Conservation (phyloP, 177 flowering plant genomes). For the Vitis hybrid region DNA sequence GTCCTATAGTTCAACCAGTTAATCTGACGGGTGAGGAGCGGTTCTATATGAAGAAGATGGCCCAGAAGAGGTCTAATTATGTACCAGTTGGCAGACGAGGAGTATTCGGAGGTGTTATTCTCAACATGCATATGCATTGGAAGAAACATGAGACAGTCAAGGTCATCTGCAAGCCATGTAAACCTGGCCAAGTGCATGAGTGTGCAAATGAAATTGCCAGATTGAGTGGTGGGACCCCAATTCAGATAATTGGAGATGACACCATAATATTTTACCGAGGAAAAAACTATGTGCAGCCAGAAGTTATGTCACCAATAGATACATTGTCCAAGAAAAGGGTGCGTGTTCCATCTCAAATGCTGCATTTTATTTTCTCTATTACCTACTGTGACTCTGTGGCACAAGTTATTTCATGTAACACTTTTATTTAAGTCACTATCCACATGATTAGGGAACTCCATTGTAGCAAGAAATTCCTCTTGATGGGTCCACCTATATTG, state of each 20-base stretch:
- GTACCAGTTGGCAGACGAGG: constrained; percentile 89
- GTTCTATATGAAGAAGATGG: constrained; percentile 87
- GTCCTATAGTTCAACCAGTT: constrained; percentile 64
- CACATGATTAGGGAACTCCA: background rate
- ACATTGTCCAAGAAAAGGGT: constrained; percentile 91
- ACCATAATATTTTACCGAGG: constrained; percentile 85
- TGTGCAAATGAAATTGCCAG: constrained; percentile 79
- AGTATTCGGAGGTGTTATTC: constrained; percentile 88
- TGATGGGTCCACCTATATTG: no score
- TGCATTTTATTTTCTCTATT: background rate
- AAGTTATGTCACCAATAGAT: constrained; percentile 80
- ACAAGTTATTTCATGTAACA: background rate
- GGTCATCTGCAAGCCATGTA: constrained; percentile 85
- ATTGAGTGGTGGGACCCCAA: constrained; percentile 85
- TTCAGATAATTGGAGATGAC: constrained; percentile 75
- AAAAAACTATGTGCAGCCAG: constrained; percentile 80
- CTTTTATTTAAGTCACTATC: background rate
- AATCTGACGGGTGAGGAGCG: constrained; percentile 80
- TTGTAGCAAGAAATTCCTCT: background rate
- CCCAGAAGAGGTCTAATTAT: constrained; percentile 85
- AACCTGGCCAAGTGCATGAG: constrained; percentile 78
- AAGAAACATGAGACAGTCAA: constrained; percentile 94
- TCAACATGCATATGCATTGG: constrained; percentile 98
- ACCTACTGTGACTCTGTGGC: background rate
- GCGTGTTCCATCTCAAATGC: constrained; percentile 12